A percentile compares a stretch with the other conserved stretches of the same genome.
Conservation (phyloP, 169 alveolate genomes). For the Plasmodium yoelii region DNA sequence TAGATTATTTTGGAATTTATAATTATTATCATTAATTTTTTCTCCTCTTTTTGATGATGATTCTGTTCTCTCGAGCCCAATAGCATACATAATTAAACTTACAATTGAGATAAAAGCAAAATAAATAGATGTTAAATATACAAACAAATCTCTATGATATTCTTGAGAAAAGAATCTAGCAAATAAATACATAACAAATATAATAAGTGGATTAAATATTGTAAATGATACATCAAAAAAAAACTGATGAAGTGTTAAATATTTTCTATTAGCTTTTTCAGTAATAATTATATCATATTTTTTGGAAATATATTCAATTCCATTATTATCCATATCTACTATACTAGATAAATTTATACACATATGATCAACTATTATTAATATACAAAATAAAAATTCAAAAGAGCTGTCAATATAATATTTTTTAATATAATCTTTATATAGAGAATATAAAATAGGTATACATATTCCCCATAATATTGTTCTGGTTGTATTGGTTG, state of each 20-base stretch:
- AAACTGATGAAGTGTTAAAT: constrained; percentile 42
- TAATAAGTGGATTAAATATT: constrained; percentile 33
- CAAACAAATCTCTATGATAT: constrained; percentile 40
- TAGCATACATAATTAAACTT: constrained; percentile 8
- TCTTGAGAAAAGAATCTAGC: constrained; percentile 11
- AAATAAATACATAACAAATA: constrained; percentile 51
- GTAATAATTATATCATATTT: constrained; percentile 37
- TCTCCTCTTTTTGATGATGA: neutral
- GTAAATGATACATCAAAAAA: constrained; percentile 51
- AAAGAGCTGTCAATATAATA: constrained; percentile 25
- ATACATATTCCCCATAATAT: constrained; percentile 50
- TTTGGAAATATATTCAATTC: constrained; percentile 49
- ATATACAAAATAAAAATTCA: constrained; percentile 15
- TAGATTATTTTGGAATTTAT: neutral
- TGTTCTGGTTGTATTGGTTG: constrained; percentile 34
- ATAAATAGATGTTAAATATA: constrained; percentile 21
- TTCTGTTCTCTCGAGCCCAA: constrained; percentile 26
- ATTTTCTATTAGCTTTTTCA: constrained; percentile 41
- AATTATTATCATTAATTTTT: neutral
- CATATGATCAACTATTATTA: constrained; percentile 30
- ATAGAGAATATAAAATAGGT: constrained; percentile 25
- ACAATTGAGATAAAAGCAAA: constrained; percentile 34
- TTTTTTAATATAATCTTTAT: constrained; percentile 44
- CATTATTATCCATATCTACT: constrained; percentile 63
- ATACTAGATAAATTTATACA: constrained; percentile 38